Conservation (phyloP, 768 basidiomycete genomes). For the Mycena metata region DNA sequence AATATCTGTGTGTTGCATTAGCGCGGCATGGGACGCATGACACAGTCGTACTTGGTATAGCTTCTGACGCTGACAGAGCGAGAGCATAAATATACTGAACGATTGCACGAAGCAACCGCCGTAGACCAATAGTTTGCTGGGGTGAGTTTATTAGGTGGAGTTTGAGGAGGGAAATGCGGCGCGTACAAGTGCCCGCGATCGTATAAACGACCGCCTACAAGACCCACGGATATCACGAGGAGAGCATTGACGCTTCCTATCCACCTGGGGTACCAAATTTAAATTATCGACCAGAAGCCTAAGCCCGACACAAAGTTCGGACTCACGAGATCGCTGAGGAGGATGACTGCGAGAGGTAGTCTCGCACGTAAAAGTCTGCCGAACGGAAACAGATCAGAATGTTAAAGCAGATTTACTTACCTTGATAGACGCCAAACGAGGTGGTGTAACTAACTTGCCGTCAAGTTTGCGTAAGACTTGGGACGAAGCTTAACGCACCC, state of each 20-base stretch:
- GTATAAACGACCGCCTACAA: constrained; percentile 61
- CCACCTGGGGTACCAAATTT: constrained; percentile 42
- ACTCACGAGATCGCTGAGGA: constrained; percentile 53
- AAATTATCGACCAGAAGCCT: background rate
- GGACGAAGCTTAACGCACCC: background rate
- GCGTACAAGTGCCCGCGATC: constrained; percentile 67
- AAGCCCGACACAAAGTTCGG: background rate
- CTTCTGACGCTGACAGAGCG: background rate
- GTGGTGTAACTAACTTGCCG: constrained; percentile 49
- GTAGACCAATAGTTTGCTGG: background rate
- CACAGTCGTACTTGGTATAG: background rate
- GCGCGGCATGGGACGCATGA: background rate
- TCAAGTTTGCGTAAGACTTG: background rate
- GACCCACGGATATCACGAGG: constrained; percentile 58
- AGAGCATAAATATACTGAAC: constrained; percentile 5
- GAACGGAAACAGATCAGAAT: constrained; percentile 3
- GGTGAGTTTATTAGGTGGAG: too few relatives aligned
- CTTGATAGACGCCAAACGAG: constrained; percentile 53
- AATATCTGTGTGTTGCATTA: background rate
- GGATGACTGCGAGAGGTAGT: constrained; percentile 50
- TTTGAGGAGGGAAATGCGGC: background rate
- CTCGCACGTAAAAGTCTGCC: constrained; percentile 55
- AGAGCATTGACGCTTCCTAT: constrained; percentile 65
- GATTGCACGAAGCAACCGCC: background rate
- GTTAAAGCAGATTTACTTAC: constrained; percentile 32